phyloP scores from a whole-genome alignment of 2,329 filamentous ascomycete genomes.

The Colletotrichum sp. region DNA sequence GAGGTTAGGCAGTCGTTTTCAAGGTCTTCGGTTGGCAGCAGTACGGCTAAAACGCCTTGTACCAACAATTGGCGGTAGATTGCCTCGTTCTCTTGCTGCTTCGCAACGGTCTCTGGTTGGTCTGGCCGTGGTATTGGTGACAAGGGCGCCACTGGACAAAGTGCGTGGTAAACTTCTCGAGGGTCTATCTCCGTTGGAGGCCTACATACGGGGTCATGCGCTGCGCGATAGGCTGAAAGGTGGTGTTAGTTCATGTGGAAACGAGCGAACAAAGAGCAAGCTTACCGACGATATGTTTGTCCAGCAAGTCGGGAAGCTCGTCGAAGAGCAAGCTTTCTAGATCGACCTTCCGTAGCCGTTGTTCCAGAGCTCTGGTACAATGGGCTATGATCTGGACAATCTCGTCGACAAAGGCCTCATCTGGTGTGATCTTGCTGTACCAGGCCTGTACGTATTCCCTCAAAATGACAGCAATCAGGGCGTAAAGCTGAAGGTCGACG shows the following conservation, averaged over 20 bases:
- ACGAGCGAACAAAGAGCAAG: background rate
- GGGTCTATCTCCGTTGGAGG: constrained; percentile 66
- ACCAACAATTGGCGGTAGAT: constrained; percentile 89
- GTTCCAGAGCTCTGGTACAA: constrained; percentile 85
- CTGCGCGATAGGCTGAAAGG: constrained; percentile 69
- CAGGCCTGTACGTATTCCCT: constrained; percentile 90
- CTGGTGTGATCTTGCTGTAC: constrained; percentile 92
- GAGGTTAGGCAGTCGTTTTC: constrained; percentile 85
- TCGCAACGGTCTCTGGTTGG: constrained; percentile 52
- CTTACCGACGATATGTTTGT: constrained; percentile 80
- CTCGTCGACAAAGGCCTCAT: constrained; percentile 87
- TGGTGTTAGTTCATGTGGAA: background rate
- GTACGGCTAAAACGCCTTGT: constrained; percentile 78
- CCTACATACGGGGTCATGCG: constrained; percentile 62
- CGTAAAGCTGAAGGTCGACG: constrained; percentile 91
- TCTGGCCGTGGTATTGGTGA: constrained; percentile 72
- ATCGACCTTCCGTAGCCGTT: constrained; percentile 82
- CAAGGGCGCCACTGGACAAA: constrained; percentile 81
- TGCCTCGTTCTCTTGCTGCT: constrained; percentile 78
- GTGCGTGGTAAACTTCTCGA: constrained; percentile 79
- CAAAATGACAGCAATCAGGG: constrained; percentile 86
- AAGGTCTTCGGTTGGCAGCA: constrained; percentile 91
- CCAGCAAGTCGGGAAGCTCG: constrained; percentile 82
- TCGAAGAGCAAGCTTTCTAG: constrained; percentile 83
- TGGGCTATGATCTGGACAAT: constrained; percentile 91